These are phyloP conservation scores for Leccinum pellstonianum DNA, from an alignment of 768 basidiomycete species.

Conservation along the genomic window DNA sequence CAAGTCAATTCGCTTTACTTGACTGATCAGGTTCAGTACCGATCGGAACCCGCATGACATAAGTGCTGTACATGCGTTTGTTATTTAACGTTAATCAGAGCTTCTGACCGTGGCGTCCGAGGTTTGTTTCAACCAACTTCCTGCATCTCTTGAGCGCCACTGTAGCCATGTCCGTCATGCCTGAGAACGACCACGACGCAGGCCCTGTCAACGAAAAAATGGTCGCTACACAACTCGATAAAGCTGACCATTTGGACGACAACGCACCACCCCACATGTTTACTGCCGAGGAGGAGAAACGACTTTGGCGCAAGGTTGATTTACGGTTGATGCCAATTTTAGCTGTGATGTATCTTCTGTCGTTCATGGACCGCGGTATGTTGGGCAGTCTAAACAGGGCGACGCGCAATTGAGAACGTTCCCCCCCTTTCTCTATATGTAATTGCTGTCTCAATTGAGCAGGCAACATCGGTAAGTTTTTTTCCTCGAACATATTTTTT, in stretches of 20 bases:
- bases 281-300: conserved; percentile 44
- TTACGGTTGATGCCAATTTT: conserved; percentile 56
- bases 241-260: background rate
- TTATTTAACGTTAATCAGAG: background rate
- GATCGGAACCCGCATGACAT: background rate
- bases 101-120: background rate
- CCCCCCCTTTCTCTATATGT: background rate
- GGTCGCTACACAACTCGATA: background rate
- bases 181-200: background rate
- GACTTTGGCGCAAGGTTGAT: conserved; percentile 59
- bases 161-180: background rate
- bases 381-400: background rate
- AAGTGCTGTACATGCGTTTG: background rate
- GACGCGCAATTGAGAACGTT: background rate
- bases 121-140: background rate
- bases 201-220: background rate
- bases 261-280: conserved; percentile 6
- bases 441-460: background rate
- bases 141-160: background rate
- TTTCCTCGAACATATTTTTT: background rate
- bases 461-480: conserved; percentile 56
- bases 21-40: background rate
- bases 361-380: conserved; percentile 63
- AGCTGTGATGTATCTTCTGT: conserved; percentile 57
- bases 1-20: background rate